Evolutionary conservation across 2,329 filamentous ascomycete genomes (phyloP), one percentile per base, ranked within the genome.

Genomic region (Colletotrichum australisinense): DNA sequence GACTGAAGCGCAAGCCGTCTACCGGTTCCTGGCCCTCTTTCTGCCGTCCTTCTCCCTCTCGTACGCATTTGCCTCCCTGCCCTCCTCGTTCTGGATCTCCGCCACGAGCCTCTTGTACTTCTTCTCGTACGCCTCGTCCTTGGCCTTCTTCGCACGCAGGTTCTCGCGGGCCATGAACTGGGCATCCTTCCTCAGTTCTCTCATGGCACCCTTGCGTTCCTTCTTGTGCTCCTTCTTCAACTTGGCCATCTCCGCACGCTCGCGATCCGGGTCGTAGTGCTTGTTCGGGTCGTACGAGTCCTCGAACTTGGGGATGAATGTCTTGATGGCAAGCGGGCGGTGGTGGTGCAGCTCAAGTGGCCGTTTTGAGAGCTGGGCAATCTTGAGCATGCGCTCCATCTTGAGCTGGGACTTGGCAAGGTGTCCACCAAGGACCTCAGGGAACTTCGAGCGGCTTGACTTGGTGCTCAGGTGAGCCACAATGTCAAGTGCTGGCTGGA

Each of bases 41-140:
- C 95, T 89, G 81, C 88, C 88, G 81, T 90, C 88, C 88, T 92
- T 97, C 88, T 97, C 95, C 78, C 93, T 89, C 84, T 97, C 95
- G 88, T 98, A 98, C 62, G 89, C 90, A 84, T 98, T 98, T 56
- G 91, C 89, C 83, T 97, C 95, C 72, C 89, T 87, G 1, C 96
- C 96, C 83, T 98, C 97, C 85, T 98, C 93, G 77, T 93, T 94
- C 85, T 99, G 96, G 78, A 99, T 98, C 88, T 98, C 95, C 11
- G 95, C 94, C 77, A 98, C 91, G 74, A 99, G 87, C 76, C 93
- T 91, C 88, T 93, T 94, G 87, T 96, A 97, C 89, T 98, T 98
- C 88, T 94, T 94, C 88, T 98, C 96, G 87, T 99, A 98, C 76
- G 94, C 95, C 71, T 90, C 91, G 86, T 98, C 97, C 86, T 91